Percentiles rank a stretch among this genome's conserved stretches.
phyloP scores from a whole-genome alignment of 306 rosid genomes.

The Argentina anserina region DNA sequence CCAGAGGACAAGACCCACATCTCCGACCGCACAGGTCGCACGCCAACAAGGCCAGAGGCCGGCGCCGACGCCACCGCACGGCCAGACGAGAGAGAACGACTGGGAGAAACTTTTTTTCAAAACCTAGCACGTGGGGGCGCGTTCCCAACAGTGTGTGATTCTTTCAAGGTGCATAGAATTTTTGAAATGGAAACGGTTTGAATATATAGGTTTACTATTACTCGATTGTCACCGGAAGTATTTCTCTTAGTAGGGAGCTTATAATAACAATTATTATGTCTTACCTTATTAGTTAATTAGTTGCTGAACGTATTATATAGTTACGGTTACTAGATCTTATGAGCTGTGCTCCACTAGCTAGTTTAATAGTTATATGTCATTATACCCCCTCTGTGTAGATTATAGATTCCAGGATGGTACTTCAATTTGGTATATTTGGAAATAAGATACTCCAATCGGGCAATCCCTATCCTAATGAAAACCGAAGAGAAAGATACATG shows the following conservation, averaged over 20 bases:
- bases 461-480: neutral
- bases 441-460: neutral
- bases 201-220: neutral
- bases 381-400: no score
- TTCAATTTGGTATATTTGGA: neutral
- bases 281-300: neutral
- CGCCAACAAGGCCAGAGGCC: no score
- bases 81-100: no score
- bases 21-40: no score
- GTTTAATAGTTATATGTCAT: no score
- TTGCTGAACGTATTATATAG: neutral
- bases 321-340: neutral
- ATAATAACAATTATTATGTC: neutral
- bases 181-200: neutral
- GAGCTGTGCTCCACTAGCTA: neutral
- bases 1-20: no score
- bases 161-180: no score
- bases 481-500: neutral
- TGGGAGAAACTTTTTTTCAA: no score
- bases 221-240: neutral
- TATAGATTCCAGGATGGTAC: neutral
- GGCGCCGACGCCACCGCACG: no score
- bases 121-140: no score
- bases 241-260: neutral
- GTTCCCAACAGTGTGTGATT: no score